Evolutionary conservation across 257 asterid genomes (phyloP), one percentile per base, ranked within the genome.

Genomic region (Paulownia fortunei): DNA sequence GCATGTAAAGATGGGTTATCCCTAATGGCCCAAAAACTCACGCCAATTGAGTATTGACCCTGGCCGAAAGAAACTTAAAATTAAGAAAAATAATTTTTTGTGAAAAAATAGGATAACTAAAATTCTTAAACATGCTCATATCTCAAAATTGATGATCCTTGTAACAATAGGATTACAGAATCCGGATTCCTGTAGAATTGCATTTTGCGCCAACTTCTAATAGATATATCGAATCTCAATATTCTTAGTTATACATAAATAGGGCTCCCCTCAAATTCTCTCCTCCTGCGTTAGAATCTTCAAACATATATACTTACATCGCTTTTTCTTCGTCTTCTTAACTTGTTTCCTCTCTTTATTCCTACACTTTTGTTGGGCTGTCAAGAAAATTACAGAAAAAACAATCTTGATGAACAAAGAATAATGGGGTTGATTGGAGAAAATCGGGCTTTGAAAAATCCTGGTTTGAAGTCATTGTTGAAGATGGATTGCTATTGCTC

Each of bases 401-500:
- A 71, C 47, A 4, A 70, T 71, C 51, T 71, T 71, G 52, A 36
- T 71, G 76, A 52, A 51, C 51, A 56, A 7, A 42, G 5, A 23
- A 3, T n/a, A 8, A 72, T 72, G 77, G 42, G 21, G 24, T 23
- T 18, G 67, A 56, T 39, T 10, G 56, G 54, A 13, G 42, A 56
- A 19, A 55, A 55, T 24, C 56, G 26, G 59, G 60, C 59, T 9
- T 26, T 6, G 62, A n/a, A 69, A 69, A 26, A 9, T 26, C 30
- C 62, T 13, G 44, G 37, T 39, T 8, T 26, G 41, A 37, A 19
- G 7, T 24, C 37, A 15, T 19, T 41, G 68, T 41, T 44, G 80
- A 65, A 39, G 67, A 74, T 80, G 84, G 64, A 49, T 51, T 27
- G 39, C 65, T 61, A 6, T 36, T 11, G 66, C 52, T 46, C 73